These are phyloP conservation scores for Gaeumannomyces tritici DNA, from an alignment of 2,329 filamentous ascomycete species.

Conservation along the genomic window DNA sequence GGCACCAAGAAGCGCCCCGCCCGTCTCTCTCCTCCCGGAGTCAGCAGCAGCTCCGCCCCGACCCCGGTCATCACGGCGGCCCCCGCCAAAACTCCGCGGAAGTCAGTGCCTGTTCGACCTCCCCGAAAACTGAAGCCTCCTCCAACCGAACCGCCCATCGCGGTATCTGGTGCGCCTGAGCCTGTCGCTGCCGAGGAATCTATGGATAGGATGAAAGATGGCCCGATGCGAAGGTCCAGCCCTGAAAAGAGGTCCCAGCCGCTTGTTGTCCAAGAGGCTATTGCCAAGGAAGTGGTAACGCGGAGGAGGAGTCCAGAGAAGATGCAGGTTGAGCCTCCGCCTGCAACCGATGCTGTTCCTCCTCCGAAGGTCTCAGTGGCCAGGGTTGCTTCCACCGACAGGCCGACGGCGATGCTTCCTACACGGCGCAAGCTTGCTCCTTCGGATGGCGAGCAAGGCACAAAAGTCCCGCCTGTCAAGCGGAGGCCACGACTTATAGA, in stretches of 20 bases:
- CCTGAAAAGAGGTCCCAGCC: neutral
- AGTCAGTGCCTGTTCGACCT: neutral
- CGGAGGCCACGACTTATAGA: conserved; percentile 28
- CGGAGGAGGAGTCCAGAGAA: neutral
- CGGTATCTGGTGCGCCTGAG: neutral
- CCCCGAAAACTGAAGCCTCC: neutral
- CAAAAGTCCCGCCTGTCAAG: conserved; percentile 3
- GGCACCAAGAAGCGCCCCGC: neutral
- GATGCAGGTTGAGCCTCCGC: neutral
- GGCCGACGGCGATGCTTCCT: neutral
- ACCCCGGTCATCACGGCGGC: neutral
- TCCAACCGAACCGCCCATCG: neutral
- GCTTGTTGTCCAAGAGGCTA: neutral
- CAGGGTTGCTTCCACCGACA: neutral
- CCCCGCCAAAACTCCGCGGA: neutral
- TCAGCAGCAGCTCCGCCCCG: too few species aligned
- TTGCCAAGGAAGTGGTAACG: neutral
- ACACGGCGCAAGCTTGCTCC: neutral
- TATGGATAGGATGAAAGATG: neutral
- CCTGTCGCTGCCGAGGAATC: neutral
- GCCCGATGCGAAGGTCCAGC: neutral
- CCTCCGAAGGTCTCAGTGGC: neutral
- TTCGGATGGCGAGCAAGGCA: neutral
- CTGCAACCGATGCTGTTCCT: neutral
- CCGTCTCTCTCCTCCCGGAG: neutral